A percentile compares a stretch with the other conserved stretches of the same genome.
Conservation (phyloP, 176 grass and related monocot genomes). For the Eragrostis nindensis region DNA sequence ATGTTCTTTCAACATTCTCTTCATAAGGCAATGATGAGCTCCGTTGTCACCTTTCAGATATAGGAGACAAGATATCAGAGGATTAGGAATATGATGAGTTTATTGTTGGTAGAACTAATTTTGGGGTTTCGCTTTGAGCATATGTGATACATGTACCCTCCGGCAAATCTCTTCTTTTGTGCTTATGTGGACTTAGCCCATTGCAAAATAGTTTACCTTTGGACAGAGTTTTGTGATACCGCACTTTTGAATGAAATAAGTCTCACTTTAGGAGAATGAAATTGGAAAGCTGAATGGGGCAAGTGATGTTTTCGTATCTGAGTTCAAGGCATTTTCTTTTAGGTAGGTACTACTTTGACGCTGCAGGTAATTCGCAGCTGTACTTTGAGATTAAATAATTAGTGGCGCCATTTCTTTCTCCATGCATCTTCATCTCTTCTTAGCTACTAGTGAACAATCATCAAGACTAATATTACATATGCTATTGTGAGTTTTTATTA, state of each 20-base stretch:
- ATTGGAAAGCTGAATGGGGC: neutral
- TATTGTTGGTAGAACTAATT: conserved; percentile 27
- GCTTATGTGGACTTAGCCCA: conserved; percentile 17
- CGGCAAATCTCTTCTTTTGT: neutral
- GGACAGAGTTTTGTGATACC: neutral
- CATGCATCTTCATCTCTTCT: no score
- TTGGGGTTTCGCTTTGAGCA: conserved; percentile 19
- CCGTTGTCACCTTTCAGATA: conserved; percentile 3
- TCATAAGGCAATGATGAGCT: conserved; percentile 43
- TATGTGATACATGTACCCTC: conserved; percentile 4
- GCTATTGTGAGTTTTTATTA: no score
- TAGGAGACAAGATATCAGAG: neutral
- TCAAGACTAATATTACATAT: no score
- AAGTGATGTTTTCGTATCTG: neutral
- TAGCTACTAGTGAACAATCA: no score
- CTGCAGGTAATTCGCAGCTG: no score
- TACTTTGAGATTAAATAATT: no score
- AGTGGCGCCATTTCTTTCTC: no score
- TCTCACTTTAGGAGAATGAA: neutral
- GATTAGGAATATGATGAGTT: conserved; percentile 18
- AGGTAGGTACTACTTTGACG: no score
- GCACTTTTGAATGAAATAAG: conserved; percentile 9
- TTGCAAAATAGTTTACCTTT: conserved; percentile 16
- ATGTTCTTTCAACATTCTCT: conserved; percentile 72
- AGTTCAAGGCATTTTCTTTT: no score